Percentiles rank a stretch among this genome's conserved stretches.
These are phyloP conservation scores for Phytophthora megakarya DNA, from an alignment of 352 stramenopile genomes.

Conservation along the genomic window DNA sequence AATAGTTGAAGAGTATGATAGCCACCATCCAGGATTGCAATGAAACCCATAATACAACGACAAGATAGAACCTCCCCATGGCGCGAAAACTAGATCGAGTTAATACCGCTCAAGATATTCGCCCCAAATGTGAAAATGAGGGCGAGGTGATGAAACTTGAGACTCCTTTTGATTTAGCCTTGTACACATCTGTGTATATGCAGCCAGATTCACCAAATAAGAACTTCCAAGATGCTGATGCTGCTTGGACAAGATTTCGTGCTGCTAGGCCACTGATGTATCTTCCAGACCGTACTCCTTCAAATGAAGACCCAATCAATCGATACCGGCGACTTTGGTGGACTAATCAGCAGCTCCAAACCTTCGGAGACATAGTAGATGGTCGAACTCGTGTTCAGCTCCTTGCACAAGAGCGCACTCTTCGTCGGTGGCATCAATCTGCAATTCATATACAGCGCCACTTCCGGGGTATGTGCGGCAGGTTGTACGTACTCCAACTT, in stretches of 20 bases:
- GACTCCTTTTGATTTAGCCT: conserved; percentile 38
- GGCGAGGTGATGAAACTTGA: conserved; percentile 1
- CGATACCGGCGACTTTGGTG: conserved; percentile 48
- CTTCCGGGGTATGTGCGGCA: conserved; percentile 42
- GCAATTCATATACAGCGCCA: conserved; percentile 48
- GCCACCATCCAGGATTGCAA: background rate
- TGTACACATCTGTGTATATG: conserved; percentile 51
- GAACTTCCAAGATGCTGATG: conserved; percentile 25
- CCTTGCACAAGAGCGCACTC: conserved; percentile 37
- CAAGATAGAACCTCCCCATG: too few species aligned
- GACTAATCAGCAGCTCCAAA: conserved; percentile 47
- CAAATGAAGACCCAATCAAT: conserved; percentile 48
- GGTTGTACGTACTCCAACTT: conserved; percentile 40
- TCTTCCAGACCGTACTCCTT: conserved; percentile 46
- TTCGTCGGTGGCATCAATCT: conserved; percentile 45
- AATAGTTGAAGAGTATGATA: too few species aligned
- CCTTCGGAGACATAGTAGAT: conserved; percentile 47
- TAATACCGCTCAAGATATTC: background rate
- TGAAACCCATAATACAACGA: background rate
- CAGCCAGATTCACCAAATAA: conserved; percentile 13
- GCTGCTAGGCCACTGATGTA: conserved; percentile 44
- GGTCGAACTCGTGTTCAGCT: conserved; percentile 42
- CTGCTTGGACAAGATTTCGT: conserved; percentile 45
- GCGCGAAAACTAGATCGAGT: background rate
- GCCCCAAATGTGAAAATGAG: background rate